A percentile compares a stretch with the other conserved stretches of the same genome.
Evolutionary conservation across 192 early-diverging fungal species (phyloP).

Genomic region (Podila epicladia): DNA sequence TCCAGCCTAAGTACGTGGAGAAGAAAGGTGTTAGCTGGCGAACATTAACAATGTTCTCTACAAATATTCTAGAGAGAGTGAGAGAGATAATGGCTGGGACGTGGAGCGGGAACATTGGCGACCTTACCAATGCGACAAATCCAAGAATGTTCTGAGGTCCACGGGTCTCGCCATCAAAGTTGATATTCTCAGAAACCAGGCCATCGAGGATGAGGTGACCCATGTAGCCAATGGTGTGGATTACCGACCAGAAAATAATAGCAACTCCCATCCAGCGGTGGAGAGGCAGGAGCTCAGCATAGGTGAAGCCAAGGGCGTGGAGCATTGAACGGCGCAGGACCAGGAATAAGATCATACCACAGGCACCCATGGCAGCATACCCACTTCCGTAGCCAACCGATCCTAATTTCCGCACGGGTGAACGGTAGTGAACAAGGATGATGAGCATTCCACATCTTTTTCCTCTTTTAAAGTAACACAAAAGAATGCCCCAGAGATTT

Average conservation of each 20-base stretch:
- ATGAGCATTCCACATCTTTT: not conserved
- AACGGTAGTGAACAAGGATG: not conserved
- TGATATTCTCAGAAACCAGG: not conserved
- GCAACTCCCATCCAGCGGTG: conserved; percentile 11
- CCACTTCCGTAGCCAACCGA: conserved; percentile 11
- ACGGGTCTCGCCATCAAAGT: conserved; percentile 2
- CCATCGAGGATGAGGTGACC: not conserved
- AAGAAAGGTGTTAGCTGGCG: not conserved
- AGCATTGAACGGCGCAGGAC: conserved; percentile 17
- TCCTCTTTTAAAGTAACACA: too few relatives aligned
- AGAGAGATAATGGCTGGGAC: too few relatives aligned
- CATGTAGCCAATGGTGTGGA: conserved; percentile 2
- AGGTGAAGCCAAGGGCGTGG: conserved; percentile 17
- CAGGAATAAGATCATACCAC: conserved; percentile 11
- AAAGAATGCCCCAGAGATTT: not conserved
- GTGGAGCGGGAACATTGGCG: not conserved
- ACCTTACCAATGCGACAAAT: not conserved
- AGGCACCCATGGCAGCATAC: conserved; percentile 7
- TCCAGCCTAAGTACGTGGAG: not conserved
- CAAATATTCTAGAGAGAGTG: not conserved
- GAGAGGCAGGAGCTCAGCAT: conserved; percentile 11
- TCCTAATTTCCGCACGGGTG: not conserved
- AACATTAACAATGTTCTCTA: too few relatives aligned
- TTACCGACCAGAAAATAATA: conserved; percentile 5
- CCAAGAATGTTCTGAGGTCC: conserved; percentile 2